Evolutionary conservation across 345 rosid species (phyloP).

Genomic region (Syzygium grande): DNA sequence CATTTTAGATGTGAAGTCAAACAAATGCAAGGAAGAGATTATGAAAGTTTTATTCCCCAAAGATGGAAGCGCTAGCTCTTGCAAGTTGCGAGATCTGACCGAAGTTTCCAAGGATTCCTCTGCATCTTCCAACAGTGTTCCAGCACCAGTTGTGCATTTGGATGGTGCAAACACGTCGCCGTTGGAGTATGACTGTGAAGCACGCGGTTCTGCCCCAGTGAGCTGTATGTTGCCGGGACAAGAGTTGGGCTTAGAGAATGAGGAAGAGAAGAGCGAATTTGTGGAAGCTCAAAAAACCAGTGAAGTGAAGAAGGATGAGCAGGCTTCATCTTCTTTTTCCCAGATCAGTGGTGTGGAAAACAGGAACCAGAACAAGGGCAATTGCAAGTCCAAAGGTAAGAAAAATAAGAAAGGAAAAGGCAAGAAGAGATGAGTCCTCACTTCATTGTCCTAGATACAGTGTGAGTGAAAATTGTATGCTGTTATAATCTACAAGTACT

Average conservation of each 20-base stretch:
- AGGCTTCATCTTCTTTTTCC: background rate
- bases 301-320: background rate
- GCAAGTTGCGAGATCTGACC: background rate
- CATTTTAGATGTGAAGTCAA: conserved; percentile 20
- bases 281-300: background rate
- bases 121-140: background rate
- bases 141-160: background rate
- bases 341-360: no score
- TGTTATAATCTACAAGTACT: background rate
- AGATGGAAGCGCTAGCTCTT: background rate
- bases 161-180: background rate
- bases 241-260: background rate
- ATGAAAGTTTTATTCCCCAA: conserved; percentile 12
- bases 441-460: background rate
- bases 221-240: background rate
- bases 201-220: no score
- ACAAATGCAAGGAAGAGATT: conserved; percentile 12
- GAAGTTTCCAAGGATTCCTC: background rate
- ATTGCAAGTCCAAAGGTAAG: background rate
- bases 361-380: background rate
- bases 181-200: no score
- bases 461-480: background rate
- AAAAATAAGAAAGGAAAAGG: background rate
- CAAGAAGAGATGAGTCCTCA: background rate
- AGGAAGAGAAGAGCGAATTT: background rate